A percentile compares a stretch with the other conserved stretches of the same genome.
These are phyloP conservation scores for Yamadazyma akitaensis DNA, from an alignment of 805 yeast species.

Conservation along the genomic window DNA sequence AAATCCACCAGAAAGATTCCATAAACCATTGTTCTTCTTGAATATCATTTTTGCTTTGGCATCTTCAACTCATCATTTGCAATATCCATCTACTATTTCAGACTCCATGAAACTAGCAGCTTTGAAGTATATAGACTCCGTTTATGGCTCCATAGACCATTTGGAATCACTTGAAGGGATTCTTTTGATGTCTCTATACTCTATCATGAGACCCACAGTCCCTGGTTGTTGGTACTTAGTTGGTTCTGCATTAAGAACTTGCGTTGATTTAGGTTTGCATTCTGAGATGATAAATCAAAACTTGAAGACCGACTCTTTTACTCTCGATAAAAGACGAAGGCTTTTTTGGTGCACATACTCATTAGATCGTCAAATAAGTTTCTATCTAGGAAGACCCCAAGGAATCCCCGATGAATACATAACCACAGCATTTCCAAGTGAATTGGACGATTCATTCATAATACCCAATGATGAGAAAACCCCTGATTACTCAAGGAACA, in stretches of 20 bases:
- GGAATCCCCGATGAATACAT: constrained; percentile 84
- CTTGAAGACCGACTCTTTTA: constrained; percentile 48
- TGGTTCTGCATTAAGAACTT: constrained; percentile 74
- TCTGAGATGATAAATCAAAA: constrained; percentile 45
- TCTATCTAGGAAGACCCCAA: constrained; percentile 82
- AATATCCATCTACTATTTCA: constrained; percentile 61
- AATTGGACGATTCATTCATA: constrained; percentile 69
- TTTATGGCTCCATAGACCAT: constrained; percentile 56
- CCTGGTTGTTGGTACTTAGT: constrained; percentile 93
- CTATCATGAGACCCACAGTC: constrained; percentile 82
- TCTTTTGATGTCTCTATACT: constrained; percentile 62
- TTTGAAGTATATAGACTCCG: constrained; percentile 51
- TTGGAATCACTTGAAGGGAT: constrained; percentile 74
- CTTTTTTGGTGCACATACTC: constrained; percentile 89
- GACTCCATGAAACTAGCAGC: constrained; percentile 73
- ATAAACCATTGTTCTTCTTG: constrained; percentile 62
- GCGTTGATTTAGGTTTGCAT: constrained; percentile 84
- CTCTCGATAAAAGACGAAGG: constrained; percentile 67
- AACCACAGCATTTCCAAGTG: constrained; percentile 67
- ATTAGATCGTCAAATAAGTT: constrained; percentile 80
- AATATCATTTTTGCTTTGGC: constrained; percentile 80
- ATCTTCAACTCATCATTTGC: constrained; percentile 67
- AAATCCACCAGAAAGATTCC: constrained; percentile 46
- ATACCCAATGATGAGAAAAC: constrained; percentile 25
- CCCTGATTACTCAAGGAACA: constrained; percentile 35